Evolutionary conservation across 2,329 filamentous ascomycete genomes (phyloP).

Genomic region (Albifimbria verrucaria): DNA sequence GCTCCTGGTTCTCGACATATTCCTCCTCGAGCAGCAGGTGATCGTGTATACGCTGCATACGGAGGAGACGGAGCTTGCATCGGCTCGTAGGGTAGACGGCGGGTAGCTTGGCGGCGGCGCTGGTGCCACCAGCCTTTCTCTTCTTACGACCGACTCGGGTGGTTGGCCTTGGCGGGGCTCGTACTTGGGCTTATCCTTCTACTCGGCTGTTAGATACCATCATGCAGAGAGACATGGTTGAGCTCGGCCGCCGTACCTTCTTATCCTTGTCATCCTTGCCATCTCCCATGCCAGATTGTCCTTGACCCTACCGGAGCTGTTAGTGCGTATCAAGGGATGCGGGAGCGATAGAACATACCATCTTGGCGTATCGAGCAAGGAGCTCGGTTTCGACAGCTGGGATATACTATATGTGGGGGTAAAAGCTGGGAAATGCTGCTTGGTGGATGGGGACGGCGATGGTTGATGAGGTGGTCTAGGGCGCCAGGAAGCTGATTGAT

Average conservation of each 20-base stretch:
- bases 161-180: conserved; percentile 96
- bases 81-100: conserved; percentile 91
- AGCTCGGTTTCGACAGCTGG: conserved; percentile 7
- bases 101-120: conserved; percentile 91
- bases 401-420: neutral
- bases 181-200: conserved; percentile 99
- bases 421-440: conserved; percentile 3
- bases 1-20: conserved; percentile 98
- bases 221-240: neutral
- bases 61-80: conserved; percentile 94
- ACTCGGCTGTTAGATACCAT: conserved; percentile 18
- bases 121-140: conserved; percentile 90
- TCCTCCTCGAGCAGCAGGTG: conserved; percentile 96
- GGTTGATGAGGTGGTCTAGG: conserved; percentile 18
- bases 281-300: conserved; percentile 83
- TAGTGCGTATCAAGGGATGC: conserved; percentile 14
- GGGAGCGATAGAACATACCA: conserved; percentile 24
- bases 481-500: conserved; percentile 26
- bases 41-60: conserved; percentile 98
- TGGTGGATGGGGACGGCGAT: conserved; percentile 16
- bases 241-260: conserved; percentile 71
- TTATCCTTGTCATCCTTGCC: conserved; percentile 87
- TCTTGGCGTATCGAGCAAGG: conserved; percentile 26
- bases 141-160: conserved; percentile 98
- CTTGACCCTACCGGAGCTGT: conserved; percentile 63